Evolutionary conservation across 768 basidiomycete genomes (phyloP).

Genomic region (Termitomyces sp.): DNA sequence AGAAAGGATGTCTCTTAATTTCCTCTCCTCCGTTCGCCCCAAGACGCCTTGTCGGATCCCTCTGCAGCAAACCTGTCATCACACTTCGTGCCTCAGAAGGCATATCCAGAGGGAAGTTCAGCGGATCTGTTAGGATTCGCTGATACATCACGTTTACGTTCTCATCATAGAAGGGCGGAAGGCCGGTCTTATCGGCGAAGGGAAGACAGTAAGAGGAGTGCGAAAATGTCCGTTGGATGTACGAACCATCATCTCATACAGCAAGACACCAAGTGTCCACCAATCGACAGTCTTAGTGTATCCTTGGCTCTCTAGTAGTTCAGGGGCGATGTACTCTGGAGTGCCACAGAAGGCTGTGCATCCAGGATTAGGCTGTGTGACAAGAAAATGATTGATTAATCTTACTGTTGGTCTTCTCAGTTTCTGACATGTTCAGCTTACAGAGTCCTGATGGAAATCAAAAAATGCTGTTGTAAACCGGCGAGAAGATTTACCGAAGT

Average conservation of each 20-base stretch:
- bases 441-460: slow-evolving; percentile 54
- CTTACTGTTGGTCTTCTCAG: slow-evolving; percentile 94
- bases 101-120: slow-evolving; percentile 89
- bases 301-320: slow-evolving; percentile 92
- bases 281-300: slow-evolving; percentile 99
- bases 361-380: slow-evolving; percentile 5
- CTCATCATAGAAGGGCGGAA: slow-evolving; percentile 98
- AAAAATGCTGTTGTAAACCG: background rate
- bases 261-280: slow-evolving; percentile 96
- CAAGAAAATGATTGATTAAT: background rate
- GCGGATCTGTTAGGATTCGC: slow-evolving; percentile 89
- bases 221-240: background rate
- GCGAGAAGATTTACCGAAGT: slow-evolving; percentile 60
- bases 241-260: slow-evolving; percentile 93
- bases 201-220: background rate
- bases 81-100: slow-evolving; percentile 83
- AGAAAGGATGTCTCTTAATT: slow-evolving; percentile 95
- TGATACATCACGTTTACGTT: slow-evolving; percentile 98
- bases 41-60: slow-evolving; percentile 80
- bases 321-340: slow-evolving; percentile 97
- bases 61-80: slow-evolving; percentile 81
- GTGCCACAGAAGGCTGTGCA: slow-evolving; percentile 90
- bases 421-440: slow-evolving; percentile 95
- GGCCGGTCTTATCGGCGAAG: slow-evolving; percentile 58
- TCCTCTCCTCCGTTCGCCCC: slow-evolving; percentile 94